Conservation (phyloP, 768 basidiomycete genomes). For the Xerocomus potaroensis region DNA sequence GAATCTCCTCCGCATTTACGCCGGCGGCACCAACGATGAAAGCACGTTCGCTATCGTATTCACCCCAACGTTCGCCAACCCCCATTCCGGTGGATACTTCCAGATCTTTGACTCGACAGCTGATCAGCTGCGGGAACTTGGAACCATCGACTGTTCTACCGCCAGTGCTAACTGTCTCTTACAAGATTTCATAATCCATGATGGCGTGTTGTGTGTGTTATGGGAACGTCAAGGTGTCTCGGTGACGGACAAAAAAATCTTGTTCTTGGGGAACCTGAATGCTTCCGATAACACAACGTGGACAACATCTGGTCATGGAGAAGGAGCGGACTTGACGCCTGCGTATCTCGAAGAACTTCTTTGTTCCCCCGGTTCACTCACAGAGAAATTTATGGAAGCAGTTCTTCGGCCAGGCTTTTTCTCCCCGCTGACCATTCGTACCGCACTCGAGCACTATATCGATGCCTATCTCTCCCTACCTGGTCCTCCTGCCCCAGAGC, state of each 20-base stretch:
- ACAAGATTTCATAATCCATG: slow-evolving; percentile 68
- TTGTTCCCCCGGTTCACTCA: slow-evolving; percentile 62
- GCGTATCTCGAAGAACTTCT: slow-evolving; percentile 86
- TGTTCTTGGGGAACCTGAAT: slow-evolving; percentile 37
- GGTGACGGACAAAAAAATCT: slow-evolving; percentile 53
- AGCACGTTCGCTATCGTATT: slow-evolving; percentile 66
- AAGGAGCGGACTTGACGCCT: slow-evolving; percentile 74
- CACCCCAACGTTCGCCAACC: slow-evolving; percentile 60
- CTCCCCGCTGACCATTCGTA: slow-evolving; percentile 74
- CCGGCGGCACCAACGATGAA: slow-evolving; percentile 41
- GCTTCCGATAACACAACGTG: slow-evolving; percentile 39
- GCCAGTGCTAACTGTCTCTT: slow-evolving; percentile 65
- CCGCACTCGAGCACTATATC: slow-evolving; percentile 80
- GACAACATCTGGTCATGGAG: slow-evolving; percentile 56
- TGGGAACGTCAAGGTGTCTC: slow-evolving; percentile 84
- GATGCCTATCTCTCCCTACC: slow-evolving; percentile 65
- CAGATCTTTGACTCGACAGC: slow-evolving; percentile 53
- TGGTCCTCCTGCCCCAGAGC: slow-evolving; percentile 50
- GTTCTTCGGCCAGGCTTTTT: slow-evolving; percentile 88
- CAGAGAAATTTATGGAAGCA: slow-evolving; percentile 75
- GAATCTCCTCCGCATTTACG: slow-evolving; percentile 62
- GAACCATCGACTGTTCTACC: slow-evolving; percentile 55
- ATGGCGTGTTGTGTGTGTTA: slow-evolving; percentile 55
- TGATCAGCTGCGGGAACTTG: slow-evolving; percentile 58
- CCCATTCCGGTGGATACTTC: slow-evolving; percentile 77